Evolutionary conservation across 148 eudicot species (phyloP), one percentile per base, ranked within the genome.

Genomic region (Camellia granthamiana): DNA sequence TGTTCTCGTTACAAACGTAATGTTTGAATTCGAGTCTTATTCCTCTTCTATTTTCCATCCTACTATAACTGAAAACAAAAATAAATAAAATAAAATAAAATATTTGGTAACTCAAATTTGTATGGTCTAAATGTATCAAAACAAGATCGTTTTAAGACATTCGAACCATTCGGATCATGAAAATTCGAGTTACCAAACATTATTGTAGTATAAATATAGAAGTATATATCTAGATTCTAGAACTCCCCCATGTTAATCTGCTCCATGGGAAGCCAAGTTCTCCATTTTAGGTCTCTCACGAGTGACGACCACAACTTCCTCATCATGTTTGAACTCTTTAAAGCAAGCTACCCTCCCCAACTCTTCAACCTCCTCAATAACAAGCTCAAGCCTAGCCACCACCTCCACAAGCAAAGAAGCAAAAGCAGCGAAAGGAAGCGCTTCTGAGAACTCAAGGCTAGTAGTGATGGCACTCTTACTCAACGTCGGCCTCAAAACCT

Each of bases 401-500:
- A 86, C 80, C 92, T 96, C 99, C 77, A 96, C 95, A 6, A 96
- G 79, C 86, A 93, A 60, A 47, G 98, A 91, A 54, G 97, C 98
- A 78, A 96, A 96, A 0, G 99, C 99, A 1, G 99, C 97, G 43
- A 96, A 93, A 2, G 99, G 99, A 13, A 96, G 91, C 30, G 99
- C 98, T 85, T 96, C 99, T 0, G 99, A 91, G 74, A 96, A 94
- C 86, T 94, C 98, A 0, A 94, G 86, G 82, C 97, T 92, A 6
- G 89, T 92, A 6, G 89, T 92, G 41, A 89, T 87, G 0, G 91
- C 86, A 12, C 90, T 82, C 88, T 89, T 92, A 67, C 98, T 94
- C 68, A 89, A 51, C 3, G 94, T 88, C 1, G 98, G 92, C 83
- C 93, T 84, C 58, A 92, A 72, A 77, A 79, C 79, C 78, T 76